phyloP scores from a whole-genome alignment of 768 basidiomycete genomes.

The Gymnopilus dilepis region DNA sequence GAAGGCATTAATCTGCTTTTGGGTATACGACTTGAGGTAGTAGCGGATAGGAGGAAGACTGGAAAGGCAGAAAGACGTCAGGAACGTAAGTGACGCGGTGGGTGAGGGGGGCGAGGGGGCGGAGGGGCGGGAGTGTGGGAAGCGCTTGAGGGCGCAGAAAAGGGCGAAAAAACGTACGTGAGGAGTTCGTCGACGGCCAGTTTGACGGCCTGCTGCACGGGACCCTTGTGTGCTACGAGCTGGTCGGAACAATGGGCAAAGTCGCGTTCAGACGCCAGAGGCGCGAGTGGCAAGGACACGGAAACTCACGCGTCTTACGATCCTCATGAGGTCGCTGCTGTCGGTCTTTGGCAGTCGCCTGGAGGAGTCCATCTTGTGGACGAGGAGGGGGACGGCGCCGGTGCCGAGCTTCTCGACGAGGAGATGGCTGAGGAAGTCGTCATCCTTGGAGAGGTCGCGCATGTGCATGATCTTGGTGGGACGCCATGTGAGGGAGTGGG shows the following conservation, averaged over 20 bases:
- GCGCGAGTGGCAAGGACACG: constrained; percentile 34
- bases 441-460: constrained; percentile 87
- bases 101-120: constrained; percentile 26
- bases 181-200: constrained; percentile 80
- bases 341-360: constrained; percentile 80
- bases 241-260: constrained; percentile 1
- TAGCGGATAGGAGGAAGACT: constrained; percentile 80
- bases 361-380: constrained; percentile 89
- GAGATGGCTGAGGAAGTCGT: constrained; percentile 89
- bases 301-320: constrained; percentile 74
- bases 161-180: constrained; percentile 52
- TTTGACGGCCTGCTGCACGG: constrained; percentile 61
- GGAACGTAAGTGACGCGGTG: constrained; percentile 26
- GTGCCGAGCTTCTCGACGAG: constrained; percentile 90
- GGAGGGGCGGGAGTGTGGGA: background rate
- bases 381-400: constrained; percentile 76
- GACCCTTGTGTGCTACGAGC: constrained; percentile 64
- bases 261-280: constrained; percentile 11
- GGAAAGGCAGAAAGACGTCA: constrained; percentile 25
- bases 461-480: constrained; percentile 91
- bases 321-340: constrained; percentile 66
- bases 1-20: constrained; percentile 90
- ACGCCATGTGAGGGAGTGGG: constrained; percentile 61
- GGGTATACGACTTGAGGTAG: constrained; percentile 74
- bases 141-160: constrained; percentile 18